Evolutionary conservation across 495 filamentous ascomycete species (phyloP).

Genomic region (Endocarpon pusillum): DNA sequence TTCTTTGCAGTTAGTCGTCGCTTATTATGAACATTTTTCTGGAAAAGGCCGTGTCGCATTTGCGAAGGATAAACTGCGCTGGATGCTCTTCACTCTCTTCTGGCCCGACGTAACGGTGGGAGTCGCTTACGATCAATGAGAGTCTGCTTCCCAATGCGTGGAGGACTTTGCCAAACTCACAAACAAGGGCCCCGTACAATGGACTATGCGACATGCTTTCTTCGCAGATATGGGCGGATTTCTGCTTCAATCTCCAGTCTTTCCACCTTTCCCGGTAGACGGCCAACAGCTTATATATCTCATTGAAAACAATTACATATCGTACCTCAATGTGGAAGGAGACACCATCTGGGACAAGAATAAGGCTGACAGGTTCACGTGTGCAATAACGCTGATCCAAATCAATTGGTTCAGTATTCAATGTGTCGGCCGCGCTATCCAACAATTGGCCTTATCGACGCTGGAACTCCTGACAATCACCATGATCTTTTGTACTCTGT

Average conservation of each 20-base stretch:
- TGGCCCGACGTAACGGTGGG: slow-evolving; percentile 8
- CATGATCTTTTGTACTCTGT: slow-evolving; percentile 11
- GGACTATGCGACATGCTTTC: slow-evolving; percentile 18
- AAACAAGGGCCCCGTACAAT: slow-evolving; percentile 6
- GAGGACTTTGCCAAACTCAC: not conserved
- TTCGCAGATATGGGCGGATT: slow-evolving; percentile 22
- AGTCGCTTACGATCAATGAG: slow-evolving; percentile 8
- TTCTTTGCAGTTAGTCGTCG: slow-evolving; percentile 10
- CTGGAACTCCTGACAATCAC: slow-evolving; percentile 14
- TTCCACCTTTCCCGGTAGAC: slow-evolving; percentile 14
- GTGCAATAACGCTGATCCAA: slow-evolving; percentile 12
- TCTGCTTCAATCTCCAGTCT: slow-evolving; percentile 8
- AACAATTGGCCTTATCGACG: slow-evolving; percentile 10
- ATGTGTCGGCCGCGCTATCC: slow-evolving; percentile 7
- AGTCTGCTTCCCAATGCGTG: slow-evolving; percentile 7
- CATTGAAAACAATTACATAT: slow-evolving; percentile 8
- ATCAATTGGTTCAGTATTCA: slow-evolving; percentile 14
- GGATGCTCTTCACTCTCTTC: slow-evolving; percentile 9
- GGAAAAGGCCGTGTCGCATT: not conserved
- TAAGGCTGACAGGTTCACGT: slow-evolving; percentile 13
- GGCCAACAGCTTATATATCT: slow-evolving; percentile 12
- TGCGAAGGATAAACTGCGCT: slow-evolving; percentile 1
- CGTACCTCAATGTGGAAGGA: slow-evolving; percentile 5
- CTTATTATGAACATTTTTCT: slow-evolving; percentile 9
- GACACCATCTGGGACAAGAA: slow-evolving; percentile 13